Conservation (phyloP, 805 yeast species). For the Candida golubevii region DNA sequence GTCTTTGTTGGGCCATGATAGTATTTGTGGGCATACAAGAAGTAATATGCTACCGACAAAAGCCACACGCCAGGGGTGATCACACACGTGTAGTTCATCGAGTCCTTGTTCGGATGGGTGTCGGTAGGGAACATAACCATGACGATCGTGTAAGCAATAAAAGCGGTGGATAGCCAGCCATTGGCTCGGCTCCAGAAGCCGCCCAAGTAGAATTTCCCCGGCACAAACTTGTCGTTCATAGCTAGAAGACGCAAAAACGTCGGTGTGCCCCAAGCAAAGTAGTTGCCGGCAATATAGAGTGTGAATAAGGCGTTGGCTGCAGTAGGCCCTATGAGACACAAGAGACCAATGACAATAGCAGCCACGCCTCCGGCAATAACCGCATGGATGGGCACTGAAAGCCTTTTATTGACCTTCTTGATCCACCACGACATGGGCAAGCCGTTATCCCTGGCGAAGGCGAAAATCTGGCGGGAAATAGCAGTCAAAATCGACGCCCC, state of each 20-base stretch:
- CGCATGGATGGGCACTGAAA: slow-evolving; percentile 63
- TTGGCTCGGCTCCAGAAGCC: slow-evolving; percentile 38
- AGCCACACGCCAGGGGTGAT: slow-evolving; percentile 61
- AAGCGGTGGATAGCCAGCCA: slow-evolving; percentile 44
- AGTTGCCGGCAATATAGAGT: slow-evolving; percentile 56
- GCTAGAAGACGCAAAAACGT: slow-evolving; percentile 42
- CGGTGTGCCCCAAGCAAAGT: slow-evolving; percentile 61
- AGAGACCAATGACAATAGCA: slow-evolving; percentile 48
- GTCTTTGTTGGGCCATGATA: slow-evolving; percentile 51
- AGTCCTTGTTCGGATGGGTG: slow-evolving; percentile 33
- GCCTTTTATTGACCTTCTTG: slow-evolving; percentile 50
- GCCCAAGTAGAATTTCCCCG: slow-evolving; percentile 69
- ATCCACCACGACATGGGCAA: slow-evolving; percentile 51
- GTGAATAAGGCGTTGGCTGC: slow-evolving; percentile 67
- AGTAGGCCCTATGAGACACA: slow-evolving; percentile 53
- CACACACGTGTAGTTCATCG: slow-evolving; percentile 69
- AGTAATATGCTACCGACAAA: slow-evolving; percentile 49
- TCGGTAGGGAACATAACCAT: slow-evolving; percentile 60
- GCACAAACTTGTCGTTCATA: slow-evolving; percentile 49
- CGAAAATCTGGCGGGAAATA: slow-evolving; percentile 67
- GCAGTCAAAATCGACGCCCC: slow-evolving; percentile 62
- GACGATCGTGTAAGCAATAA: slow-evolving; percentile 50
- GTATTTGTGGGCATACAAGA: slow-evolving; percentile 46
- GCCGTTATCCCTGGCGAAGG: slow-evolving; percentile 73
- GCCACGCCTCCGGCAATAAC: slow-evolving; percentile 43